Evolutionary conservation across 2,329 filamentous ascomycete genomes (phyloP).

Genomic region (Fusarium illudens): DNA sequence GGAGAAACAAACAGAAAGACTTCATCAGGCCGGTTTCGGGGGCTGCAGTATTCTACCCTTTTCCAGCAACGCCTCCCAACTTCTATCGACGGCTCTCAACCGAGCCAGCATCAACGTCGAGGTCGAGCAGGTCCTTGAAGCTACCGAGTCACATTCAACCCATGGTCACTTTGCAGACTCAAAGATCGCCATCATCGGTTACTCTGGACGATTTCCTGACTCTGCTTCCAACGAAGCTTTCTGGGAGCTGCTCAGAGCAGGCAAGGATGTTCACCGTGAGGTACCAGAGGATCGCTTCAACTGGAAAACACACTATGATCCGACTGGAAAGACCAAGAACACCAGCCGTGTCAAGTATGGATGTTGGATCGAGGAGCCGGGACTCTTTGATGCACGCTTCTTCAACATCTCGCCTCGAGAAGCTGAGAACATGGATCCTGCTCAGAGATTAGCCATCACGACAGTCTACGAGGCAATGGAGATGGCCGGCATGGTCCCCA

Average conservation of each 20-base stretch:
- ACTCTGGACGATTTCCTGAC: conserved; percentile 56
- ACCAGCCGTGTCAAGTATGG: conserved; percentile 75
- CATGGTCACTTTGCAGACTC: conserved; percentile 32
- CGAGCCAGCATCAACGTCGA: conserved; percentile 5
- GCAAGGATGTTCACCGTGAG: conserved; percentile 70
- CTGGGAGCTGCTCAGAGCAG: conserved; percentile 74
- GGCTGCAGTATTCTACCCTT: conserved; percentile 18
- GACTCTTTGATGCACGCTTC: conserved; percentile 78
- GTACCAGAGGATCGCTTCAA: conserved; percentile 75
- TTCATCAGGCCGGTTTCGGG: background rate
- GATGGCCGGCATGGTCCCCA: conserved; percentile 74
- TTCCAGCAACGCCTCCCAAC: conserved; percentile 25
- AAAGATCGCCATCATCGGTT: conserved; percentile 84
- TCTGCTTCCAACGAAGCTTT: conserved; percentile 54
- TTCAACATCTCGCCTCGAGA: conserved; percentile 87
- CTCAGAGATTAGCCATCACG: conserved; percentile 75
- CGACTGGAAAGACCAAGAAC: conserved; percentile 72
- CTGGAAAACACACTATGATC: conserved; percentile 71
- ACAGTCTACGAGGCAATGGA: conserved; percentile 85
- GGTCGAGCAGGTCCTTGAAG: conserved; percentile 1
- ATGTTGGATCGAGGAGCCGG: conserved; percentile 74
- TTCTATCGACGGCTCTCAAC: conserved; percentile 14
- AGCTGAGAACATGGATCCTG: conserved; percentile 78
- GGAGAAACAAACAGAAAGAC: background rate
- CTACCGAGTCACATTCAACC: background rate